Base-by-base conservation (phyloP, 2,329 filamentous ascomycete species). In the Fusarium pininemorale region DNA sequence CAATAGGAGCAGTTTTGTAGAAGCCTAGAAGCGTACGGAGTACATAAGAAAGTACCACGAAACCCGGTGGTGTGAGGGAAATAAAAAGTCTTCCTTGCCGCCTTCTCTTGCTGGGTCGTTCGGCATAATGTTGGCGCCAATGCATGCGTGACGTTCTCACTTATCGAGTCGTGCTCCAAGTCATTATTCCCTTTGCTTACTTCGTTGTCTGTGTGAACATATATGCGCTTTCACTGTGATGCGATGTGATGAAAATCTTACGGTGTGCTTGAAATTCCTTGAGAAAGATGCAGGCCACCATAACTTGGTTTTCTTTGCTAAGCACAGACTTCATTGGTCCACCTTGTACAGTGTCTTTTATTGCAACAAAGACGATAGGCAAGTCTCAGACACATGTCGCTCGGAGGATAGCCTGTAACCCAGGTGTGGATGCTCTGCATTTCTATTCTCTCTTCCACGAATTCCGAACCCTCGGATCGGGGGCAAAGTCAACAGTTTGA, bases 121-220 rank as follows among this genome's bases (percentile, higher is more conserved):
- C 62, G 66, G 54, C 32, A 60, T 50, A 51, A 45, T 66, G 18
- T 69, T 73, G 71, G 54, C 71, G 62, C 71, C 66, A 73, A 73
- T 71, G 70, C 71, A 73, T 74, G 70, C 51, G 70, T 71, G 71
- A 72, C 68, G 64, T 38, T 63, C 50, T 66, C 48, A 69, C 50
- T 75, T 58, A 47, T 44, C 37, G 44, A 75, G 57, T 69, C 61
- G 41, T 48, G 42, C 63, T 47, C 41, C 63, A 53, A 55, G 16
- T 38, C 35, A 26, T 45, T 61, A 37, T 62, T 61, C 38, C 35
- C 44, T 45, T 66, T 50, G 28, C 45, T 64, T 55, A 30, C 39
- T 73, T 50, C 35, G 51, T 44, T 51, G 57, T 48, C 42, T 59
- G 37, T 45, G 42, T 67, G 47, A 48, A 50, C 50, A 69, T 50